phyloP scores from a whole-genome alignment of 306 rosid species.

The Pterocarpus macrocarpus region DNA sequence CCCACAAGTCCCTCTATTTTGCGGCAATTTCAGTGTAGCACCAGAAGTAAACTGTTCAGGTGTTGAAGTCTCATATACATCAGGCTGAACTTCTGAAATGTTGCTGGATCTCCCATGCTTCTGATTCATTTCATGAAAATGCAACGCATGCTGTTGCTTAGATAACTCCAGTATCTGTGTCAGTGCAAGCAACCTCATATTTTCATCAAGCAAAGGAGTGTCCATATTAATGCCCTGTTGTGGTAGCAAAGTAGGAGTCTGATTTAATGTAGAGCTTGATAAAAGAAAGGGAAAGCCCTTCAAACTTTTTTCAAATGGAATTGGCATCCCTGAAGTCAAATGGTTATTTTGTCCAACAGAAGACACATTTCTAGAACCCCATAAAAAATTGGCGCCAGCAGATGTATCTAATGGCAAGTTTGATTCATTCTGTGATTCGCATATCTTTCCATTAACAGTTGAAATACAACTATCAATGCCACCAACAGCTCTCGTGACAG shows the following conservation, averaged over 20 bases:
- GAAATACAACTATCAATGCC: conserved; percentile 42
- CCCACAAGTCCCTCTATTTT: conserved; percentile 37
- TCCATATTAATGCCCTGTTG: conserved; percentile 49
- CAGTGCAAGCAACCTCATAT: conserved; percentile 57
- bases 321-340: conserved; percentile 41
- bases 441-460: conserved; percentile 47
- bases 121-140: conserved; percentile 48
- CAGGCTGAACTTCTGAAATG: conserved; percentile 47
- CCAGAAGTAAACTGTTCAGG: conserved; percentile 52
- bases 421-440: conserved; percentile 39
- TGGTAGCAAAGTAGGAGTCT: conserved; percentile 40
- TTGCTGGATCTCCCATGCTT: conserved; percentile 49
- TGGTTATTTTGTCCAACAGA: conserved; percentile 51
- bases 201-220: conserved; percentile 59
- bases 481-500: conserved; percentile 40
- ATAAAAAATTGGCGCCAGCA: conserved; percentile 40
- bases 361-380: conserved; percentile 43
- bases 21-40: conserved; percentile 44
- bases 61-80: conserved; percentile 42
- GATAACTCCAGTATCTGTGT: conserved; percentile 61
- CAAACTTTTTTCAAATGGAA: conserved; percentile 48
- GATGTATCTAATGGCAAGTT: conserved; percentile 41
- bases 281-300: conserved; percentile 52
- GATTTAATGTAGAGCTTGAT: conserved; percentile 54
- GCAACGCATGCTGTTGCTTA: conserved; percentile 51